Evolutionary conservation across 1,139 yeast genomes (phyloP), one percentile per base, ranked within the genome.

Genomic region (Hyphopichia wangnamkhiaoensis): DNA sequence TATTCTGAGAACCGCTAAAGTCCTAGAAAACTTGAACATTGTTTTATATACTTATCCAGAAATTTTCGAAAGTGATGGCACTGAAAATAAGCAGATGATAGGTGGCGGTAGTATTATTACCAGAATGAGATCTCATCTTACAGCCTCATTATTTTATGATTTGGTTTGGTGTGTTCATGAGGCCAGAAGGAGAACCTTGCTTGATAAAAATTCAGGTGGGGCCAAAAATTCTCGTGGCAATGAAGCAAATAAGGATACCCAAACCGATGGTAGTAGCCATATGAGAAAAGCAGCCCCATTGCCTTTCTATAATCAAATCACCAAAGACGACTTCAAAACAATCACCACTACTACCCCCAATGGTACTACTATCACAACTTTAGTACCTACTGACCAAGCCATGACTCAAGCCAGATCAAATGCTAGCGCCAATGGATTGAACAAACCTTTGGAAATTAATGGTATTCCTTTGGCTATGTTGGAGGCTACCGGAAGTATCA

Each of bases 111-210:
- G 94, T 14, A 86, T 91, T 24, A 86, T 91, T 35, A 79, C 88
- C 1, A 73, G 94, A 41, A 91, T 90, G 95, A 75, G 97, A 53
- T 87, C 96, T 0, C 98, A 91, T 63, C 70, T 91, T 52, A 87
- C 96, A 0, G 96, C 95, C 0, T 89, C 96, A 0, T 65, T 91
- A 40, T 91, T 91, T 54, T 91, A 91, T 58, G 98, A 91, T 61
- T 73, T 91, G 42, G 93, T 91, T 15, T 90, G 96, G 93, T 87
- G 95, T 57, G 87, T 91, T 36, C 97, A 91, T 60, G 97, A 91
- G 57, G 96, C 96, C 0, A 73, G 95, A 58, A 73, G 97, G 56
- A 69, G 95, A 43, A 80, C 83, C 14, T 59, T 79, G 37, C 68
- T 74, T 20, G 79, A 70, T 39, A 77, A 76, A 38, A 62, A 59